These are phyloP conservation scores for Ampelomyces quisqualis DNA, from an alignment of 2,329 filamentous ascomycete genomes.

Conservation along the genomic window DNA sequence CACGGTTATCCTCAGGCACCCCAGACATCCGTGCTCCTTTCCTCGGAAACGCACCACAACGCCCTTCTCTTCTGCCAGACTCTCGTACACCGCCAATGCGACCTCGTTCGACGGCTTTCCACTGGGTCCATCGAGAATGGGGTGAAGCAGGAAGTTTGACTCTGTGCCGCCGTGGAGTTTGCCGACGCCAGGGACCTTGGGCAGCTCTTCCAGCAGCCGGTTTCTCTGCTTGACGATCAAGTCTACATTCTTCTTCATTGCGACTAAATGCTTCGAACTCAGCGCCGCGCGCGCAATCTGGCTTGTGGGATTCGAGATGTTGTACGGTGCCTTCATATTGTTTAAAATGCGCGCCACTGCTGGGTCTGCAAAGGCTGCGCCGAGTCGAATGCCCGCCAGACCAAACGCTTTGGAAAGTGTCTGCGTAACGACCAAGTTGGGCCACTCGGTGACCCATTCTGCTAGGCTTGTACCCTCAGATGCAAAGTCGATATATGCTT, in stretches of 20 bases:
- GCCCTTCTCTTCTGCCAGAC: constrained; percentile 78
- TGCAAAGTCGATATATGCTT: constrained; percentile 96
- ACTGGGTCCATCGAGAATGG: constrained; percentile 70
- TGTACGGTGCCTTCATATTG: constrained; percentile 93
- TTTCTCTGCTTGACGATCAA: constrained; percentile 74
- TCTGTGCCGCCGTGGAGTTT: constrained; percentile 75
- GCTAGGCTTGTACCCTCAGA: constrained; percentile 76
- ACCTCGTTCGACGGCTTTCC: constrained; percentile 76
- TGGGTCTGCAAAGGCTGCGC: constrained; percentile 76
- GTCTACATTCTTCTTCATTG: constrained; percentile 71
- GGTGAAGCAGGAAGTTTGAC: constrained; percentile 87
- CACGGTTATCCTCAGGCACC: constrained; percentile 87
- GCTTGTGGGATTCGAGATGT: constrained; percentile 85
- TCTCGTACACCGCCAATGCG: constrained; percentile 79
- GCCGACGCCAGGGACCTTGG: constrained; percentile 74
- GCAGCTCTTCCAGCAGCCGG: constrained; percentile 71
- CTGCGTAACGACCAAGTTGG: constrained; percentile 96
- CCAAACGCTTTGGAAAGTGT: constrained; percentile 98
- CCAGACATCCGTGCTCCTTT: constrained; percentile 85
- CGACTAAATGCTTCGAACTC: constrained; percentile 62
- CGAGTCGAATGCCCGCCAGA: constrained; percentile 87
- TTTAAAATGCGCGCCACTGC: constrained; percentile 80
- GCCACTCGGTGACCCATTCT: constrained; percentile 88
- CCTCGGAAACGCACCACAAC: constrained; percentile 94
- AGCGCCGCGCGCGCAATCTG: constrained; percentile 76